Base-by-base conservation (phyloP, 768 basidiomycete genomes). In the Lentinula sp. region DNA sequence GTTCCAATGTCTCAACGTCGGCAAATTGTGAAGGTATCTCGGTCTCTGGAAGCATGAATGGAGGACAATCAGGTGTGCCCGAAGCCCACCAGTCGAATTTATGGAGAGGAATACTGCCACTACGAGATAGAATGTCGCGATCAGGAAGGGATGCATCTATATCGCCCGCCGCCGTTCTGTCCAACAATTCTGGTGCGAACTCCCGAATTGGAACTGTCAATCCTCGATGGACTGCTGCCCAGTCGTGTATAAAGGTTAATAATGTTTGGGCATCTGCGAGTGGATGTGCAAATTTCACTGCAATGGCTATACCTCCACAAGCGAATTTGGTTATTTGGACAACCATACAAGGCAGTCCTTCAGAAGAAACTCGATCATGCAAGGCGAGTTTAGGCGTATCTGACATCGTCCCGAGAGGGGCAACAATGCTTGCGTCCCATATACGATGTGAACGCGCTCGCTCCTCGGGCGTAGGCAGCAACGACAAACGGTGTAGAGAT, bases 181-280 rank as follows among this genome's bases (percentile, higher is more conserved):
- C 74, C 21, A 77, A 45, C 18, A 67, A 62, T 3, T 58, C 43
- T 1, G 75, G 76, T 28, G 70, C 66, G 59, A 75, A 75, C 4
- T 70, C 40, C 8, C 72, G 74, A 1, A 49, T 23, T n/a, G 70
- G 57, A 8, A 49, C 23, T 18, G 70, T 67, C 1, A 51, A 15
- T 2, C 62, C 31, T 31, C 72, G 66, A 37, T 72, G 65, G 13
- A 71, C 61, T 1, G 64, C 54, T 15, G 71, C 70, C 76, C 76
- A 77, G 61, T 73, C 71, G n/a, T 70, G 67, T 18, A 70, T 64
- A 59, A 77, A 77, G 8, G 65, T 66, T 15, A 69, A 54, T 59
- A 77, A 54, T 2, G 73, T 68, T 39, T 73, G 74, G 8, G 75
- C 76, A 59, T 77, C 76, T 6, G 73, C 76, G 6, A 77, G 45